Conservation (phyloP, 371 early-diverging fungal genomes). For the Catenaria anguillulae region DNA sequence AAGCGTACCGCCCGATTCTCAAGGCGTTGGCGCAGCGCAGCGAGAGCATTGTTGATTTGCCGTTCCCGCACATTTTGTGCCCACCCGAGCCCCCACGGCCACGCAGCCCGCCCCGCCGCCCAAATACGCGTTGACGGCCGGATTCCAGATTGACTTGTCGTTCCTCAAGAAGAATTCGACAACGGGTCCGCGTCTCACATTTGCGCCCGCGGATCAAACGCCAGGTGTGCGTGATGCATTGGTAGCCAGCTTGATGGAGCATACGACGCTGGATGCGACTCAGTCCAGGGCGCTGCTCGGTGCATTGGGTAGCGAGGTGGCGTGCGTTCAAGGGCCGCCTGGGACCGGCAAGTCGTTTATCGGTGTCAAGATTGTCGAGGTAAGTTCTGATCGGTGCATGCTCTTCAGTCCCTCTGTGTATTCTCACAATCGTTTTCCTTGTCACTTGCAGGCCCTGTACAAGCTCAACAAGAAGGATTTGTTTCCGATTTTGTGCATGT, state of each 20-base stretch:
- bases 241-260: too few species aligned
- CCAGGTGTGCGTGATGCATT: too few species aligned
- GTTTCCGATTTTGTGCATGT: conserved; percentile 31
- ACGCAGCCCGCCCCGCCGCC: conserved; percentile 10
- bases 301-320: conserved; percentile 21
- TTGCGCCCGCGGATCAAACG: too few species aligned
- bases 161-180: not conserved
- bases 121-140: conserved; percentile 20
- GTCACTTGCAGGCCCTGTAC: conserved; percentile 27
- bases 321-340: conserved; percentile 29
- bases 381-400: too few species aligned
- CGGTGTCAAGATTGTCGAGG: conserved; percentile 30
- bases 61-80: conserved; percentile 22
- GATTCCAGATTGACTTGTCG: conserved; percentile 19
- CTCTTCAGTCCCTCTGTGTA: too few species aligned
- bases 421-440: too few species aligned
- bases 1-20: conserved; percentile 27
- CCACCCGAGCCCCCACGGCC: conserved; percentile 13
- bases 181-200: too few species aligned
- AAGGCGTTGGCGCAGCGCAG: conserved; percentile 19
- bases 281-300: conserved; percentile 21
- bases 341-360: conserved; percentile 39
- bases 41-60: conserved; percentile 18
- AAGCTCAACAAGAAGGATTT: conserved; percentile 10
- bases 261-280: conserved; percentile 15